Evolutionary conservation across 2,329 filamentous ascomycete genomes (phyloP).

Genomic region (Epichloe elymi): DNA sequence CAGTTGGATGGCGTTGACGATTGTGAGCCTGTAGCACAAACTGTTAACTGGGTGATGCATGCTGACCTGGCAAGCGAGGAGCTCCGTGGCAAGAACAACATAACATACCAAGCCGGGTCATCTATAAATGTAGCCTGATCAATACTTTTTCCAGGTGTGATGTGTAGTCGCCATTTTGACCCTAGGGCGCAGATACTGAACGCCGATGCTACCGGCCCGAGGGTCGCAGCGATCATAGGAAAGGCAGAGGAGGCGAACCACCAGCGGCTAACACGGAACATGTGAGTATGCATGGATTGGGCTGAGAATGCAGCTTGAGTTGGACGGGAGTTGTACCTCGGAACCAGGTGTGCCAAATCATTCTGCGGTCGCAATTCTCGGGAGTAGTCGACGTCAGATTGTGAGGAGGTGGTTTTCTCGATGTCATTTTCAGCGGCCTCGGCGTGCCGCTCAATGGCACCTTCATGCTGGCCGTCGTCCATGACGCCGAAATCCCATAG

Average conservation of each 20-base stretch:
- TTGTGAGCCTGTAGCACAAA: conserved; percentile 44
- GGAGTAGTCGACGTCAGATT: not conserved
- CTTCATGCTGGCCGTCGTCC: conserved; percentile 27
- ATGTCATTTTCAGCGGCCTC: conserved; percentile 15
- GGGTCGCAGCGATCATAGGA: conserved; percentile 69
- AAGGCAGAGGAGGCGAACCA: conserved; percentile 54
- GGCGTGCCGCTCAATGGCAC: conserved; percentile 23
- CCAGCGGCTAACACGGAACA: conserved; percentile 35
- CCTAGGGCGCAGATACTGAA: conserved; percentile 82
- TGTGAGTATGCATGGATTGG: not conserved
- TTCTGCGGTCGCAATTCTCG: conserved; percentile 18
- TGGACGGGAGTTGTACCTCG: conserved; percentile 22
- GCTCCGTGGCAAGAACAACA: not conserved
- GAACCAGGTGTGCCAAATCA: conserved; percentile 30
- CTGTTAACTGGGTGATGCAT: not conserved
- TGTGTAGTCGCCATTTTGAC: conserved; percentile 57
- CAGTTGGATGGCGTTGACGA: conserved; percentile 66
- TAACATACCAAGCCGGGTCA: conserved; percentile 56
- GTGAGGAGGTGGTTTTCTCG: conserved; percentile 3
- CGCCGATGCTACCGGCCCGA: conserved; percentile 76
- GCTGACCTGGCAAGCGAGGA: not conserved
- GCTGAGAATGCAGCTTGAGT: not conserved
- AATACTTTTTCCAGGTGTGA: conserved; percentile 32
- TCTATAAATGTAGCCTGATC: conserved; percentile 37
- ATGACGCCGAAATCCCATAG: conserved; percentile 14